These are phyloP conservation scores for Fusarium lateritium DNA, from an alignment of 2,329 filamentous ascomycete species.

Conservation along the genomic window DNA sequence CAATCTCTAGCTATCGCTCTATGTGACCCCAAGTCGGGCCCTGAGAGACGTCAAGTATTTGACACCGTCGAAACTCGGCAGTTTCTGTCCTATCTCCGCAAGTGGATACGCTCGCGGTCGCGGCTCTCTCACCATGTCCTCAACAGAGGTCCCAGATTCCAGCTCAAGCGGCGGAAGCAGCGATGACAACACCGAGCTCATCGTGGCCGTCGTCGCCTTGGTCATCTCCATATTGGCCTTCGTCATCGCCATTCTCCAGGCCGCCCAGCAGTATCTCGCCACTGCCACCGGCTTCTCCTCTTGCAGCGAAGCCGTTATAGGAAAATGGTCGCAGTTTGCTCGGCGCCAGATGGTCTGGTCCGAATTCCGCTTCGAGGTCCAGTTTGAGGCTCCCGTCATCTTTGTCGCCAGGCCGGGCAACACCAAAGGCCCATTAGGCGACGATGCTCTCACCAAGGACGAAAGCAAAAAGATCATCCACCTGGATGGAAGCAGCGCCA, in stretches of 20 bases:
- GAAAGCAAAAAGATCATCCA: conserved; percentile 40
- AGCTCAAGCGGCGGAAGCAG: neutral
- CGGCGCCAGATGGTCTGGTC: conserved; percentile 52
- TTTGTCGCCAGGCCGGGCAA: conserved; percentile 58
- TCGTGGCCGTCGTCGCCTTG: conserved; percentile 57
- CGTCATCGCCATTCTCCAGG: conserved; percentile 56
- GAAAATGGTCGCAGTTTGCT: conserved; percentile 56
- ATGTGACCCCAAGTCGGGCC: neutral
- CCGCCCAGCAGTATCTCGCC: conserved; percentile 59
- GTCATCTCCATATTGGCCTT: conserved; percentile 60
- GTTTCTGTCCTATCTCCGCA: neutral
- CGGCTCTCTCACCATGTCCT: conserved; percentile 5
- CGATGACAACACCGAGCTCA: conserved; percentile 45
- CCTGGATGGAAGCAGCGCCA: conserved; percentile 21
- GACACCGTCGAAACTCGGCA: neutral
- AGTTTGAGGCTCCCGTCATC: conserved; percentile 60
- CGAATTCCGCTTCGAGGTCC: conserved; percentile 61
- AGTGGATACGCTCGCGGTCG: too few species aligned
- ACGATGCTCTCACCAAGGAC: conserved; percentile 26
- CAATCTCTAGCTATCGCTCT: neutral
- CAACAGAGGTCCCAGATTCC: conserved; percentile 9
- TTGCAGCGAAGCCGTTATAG: conserved; percentile 58
- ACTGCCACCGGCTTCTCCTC: conserved; percentile 59
- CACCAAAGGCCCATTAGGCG: conserved; percentile 48
- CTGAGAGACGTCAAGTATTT: neutral